Evolutionary conservation across 208 protist species (phyloP), one percentile per base, ranked within the genome.

Genomic region (Spironucleus salmonicida): DNA sequence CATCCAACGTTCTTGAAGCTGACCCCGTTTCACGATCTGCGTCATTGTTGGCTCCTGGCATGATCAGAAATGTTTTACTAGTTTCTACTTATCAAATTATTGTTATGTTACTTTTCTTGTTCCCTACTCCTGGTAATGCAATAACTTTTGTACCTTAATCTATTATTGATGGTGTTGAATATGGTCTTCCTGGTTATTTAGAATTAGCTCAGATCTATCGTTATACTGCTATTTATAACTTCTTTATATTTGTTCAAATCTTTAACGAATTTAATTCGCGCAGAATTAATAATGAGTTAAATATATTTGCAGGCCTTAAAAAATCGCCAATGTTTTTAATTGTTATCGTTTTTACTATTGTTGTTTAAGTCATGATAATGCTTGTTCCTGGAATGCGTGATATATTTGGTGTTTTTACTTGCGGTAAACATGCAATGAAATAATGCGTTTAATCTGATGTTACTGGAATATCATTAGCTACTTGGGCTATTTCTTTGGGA

Each of bases 221-320:
- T n/a, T 75, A 76, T 23, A 80, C 77, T 7, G 29, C 57, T 30
- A 49, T 80, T n/a, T 80, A 76, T 30, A 80, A 80, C 34, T 53
- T 40, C 35, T 80, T 80, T 49, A 74, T 80, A 2, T 71, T 80
- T 0, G 32, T 35, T 1, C 78, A 81, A 39, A 23, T 81, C 0
- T 81, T 81, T n/a, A 81, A 81, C 45, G 64, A 75, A 67, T 34
- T 81, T 26, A 75, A 58, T 53, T 81, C 78, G 34, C 35, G 78
- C 38, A 49, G 62, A 39, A 19, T 58, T 29, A 45, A 81, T 45
- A 71, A 62, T 58, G 78, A 81, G 59, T 27, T 77, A 13, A 81
- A 81, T 45, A 13, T 81, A 0, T 77, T 81, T 29, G 15, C 0
- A 39, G 58, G 49, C 9, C 27, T 81, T 0, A 62, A 66, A 59